phyloP scores from a whole-genome alignment of 345 rosid species.

The Punica granatum region DNA sequence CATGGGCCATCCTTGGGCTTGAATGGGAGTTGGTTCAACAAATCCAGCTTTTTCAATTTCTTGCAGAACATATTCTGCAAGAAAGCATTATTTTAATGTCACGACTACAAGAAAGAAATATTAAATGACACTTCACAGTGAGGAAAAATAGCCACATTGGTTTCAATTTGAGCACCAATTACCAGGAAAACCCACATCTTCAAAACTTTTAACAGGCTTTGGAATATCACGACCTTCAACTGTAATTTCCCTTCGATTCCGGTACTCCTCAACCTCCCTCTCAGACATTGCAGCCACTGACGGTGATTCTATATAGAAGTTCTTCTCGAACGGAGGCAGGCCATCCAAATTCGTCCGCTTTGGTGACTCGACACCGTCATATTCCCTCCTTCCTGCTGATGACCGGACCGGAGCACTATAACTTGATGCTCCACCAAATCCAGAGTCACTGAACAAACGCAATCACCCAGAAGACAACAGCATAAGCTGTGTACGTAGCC shows the following conservation, averaged over 20 bases:
- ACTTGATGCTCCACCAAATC: slow-evolving; percentile 77
- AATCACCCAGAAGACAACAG: not conserved
- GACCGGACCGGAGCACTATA: slow-evolving; percentile 48
- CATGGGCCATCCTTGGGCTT: slow-evolving; percentile 99
- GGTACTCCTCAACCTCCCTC: slow-evolving; percentile 71
- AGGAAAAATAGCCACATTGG: not conserved
- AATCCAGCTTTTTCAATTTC: slow-evolving; percentile 93
- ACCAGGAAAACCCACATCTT: slow-evolving; percentile 94
- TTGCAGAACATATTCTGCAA: slow-evolving; percentile 87
- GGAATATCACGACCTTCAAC: slow-evolving; percentile 96
- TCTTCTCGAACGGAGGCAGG: slow-evolving; percentile 86
- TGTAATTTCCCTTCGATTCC: slow-evolving; percentile 67
- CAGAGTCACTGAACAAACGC: slow-evolving; percentile 62
- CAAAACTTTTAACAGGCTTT: slow-evolving; percentile 75
- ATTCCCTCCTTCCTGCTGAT: slow-evolving; percentile 51
- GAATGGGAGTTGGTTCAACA: slow-evolving; percentile 92
- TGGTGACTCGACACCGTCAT: slow-evolving; percentile 41
- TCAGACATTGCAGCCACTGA: slow-evolving; percentile 82
- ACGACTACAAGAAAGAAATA: not conserved
- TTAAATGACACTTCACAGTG: slow-evolving; percentile 6
- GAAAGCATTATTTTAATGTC: not conserved
- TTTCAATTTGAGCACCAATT: slow-evolving; percentile 3
- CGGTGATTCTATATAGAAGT: slow-evolving; percentile 77
- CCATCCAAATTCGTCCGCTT: slow-evolving; percentile 88
- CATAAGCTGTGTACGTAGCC: not conserved